Evolutionary conservation across 495 filamentous ascomycete species (phyloP), one percentile per base, ranked within the genome.

Genomic region (Trichoderma asperelloides): DNA sequence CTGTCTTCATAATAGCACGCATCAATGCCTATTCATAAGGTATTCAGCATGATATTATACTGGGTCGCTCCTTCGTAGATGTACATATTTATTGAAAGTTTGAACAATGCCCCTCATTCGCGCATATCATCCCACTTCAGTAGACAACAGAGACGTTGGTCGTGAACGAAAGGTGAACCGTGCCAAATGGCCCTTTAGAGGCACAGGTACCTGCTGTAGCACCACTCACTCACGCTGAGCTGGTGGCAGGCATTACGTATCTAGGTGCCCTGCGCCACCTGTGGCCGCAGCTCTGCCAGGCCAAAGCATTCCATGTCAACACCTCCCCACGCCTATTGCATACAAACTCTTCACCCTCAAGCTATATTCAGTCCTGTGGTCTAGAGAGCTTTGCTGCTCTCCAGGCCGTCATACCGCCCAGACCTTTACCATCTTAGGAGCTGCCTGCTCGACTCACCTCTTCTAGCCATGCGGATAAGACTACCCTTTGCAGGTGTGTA

Each of bases 401-500:
- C 55, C 25, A 60, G 55, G 27, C 55, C 55, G 9, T 12, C 55
- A 60, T 30, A 28, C 55, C 12, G 27, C 23, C 28, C 55, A 60
- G 16, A 13, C 23, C 8, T 13, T 30, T 13, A 9, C 8, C 25
- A 60, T 21, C 12, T 60, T 18, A 28, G 25, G 25, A 60, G 55
- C 25, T 25, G 55, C 27, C 11, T 18, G n/a, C 55, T 55, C n/a
- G 49, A 55, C 41, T 25, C 8, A 4, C 49, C 49, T 0, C 6
- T 16, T 13, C 27, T 15, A 60, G 55, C 55, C 55, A 60, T 60
- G 55, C 55, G 55, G 55, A 77, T 77, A 66, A 72, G 75, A 47
- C 68, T 77, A 30, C 75, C 75, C 45, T 93, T 93, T 72, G 89
- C 89, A 75, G 86, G 90, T 91, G 69, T 27, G 69, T 69, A 60